Evolutionary conservation across 116 monocot genomes (phyloP).

Genomic region (Dioscorea cayenensis): DNA sequence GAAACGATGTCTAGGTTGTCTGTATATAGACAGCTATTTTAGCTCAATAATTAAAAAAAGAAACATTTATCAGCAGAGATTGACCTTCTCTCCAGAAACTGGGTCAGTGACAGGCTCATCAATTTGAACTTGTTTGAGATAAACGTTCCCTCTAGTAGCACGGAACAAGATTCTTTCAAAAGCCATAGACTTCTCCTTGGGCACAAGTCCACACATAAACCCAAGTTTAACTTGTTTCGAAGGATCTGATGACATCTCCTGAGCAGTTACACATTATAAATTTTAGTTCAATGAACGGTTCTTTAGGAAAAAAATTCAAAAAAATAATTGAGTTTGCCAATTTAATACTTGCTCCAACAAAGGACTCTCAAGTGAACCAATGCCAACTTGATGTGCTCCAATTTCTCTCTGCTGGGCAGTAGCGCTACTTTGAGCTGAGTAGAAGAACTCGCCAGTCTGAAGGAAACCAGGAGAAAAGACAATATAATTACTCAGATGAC

Average conservation of each 20-base stretch:
- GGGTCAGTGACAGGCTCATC: constrained; percentile 94
- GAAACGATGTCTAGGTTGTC: not conserved
- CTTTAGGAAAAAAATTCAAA: not conserved
- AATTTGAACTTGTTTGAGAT: constrained; percentile 68
- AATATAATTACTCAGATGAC: not conserved
- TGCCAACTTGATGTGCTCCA: constrained; percentile 45
- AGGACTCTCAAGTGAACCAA: constrained; percentile 81
- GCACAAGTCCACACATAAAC: constrained; percentile 93
- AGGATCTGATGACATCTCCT: constrained; percentile 84
- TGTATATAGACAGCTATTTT: not conserved
- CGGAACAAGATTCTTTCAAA: constrained; percentile 99
- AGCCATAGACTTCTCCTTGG: constrained; percentile 91
- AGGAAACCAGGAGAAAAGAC: not conserved
- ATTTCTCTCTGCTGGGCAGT: constrained; percentile 78
- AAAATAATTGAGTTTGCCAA: not conserved
- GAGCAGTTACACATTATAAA: constrained; percentile 4
- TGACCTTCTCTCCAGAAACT: constrained; percentile 92
- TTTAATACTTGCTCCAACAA: constrained; percentile 73
- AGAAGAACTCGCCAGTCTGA: constrained; percentile 91
- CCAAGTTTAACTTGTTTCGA: constrained; percentile 98
- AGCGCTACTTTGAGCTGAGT: constrained; percentile 72
- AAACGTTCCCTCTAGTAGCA: constrained; percentile 97
- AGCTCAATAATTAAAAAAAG: not conserved
- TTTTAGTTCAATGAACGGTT: not conserved
- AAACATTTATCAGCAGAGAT: not conserved